A percentile compares a stretch with the other conserved stretches of the same genome.
These are phyloP conservation scores for Chaetomium tenue DNA, from an alignment of 495 filamentous ascomycete species.

Conservation along the genomic window DNA sequence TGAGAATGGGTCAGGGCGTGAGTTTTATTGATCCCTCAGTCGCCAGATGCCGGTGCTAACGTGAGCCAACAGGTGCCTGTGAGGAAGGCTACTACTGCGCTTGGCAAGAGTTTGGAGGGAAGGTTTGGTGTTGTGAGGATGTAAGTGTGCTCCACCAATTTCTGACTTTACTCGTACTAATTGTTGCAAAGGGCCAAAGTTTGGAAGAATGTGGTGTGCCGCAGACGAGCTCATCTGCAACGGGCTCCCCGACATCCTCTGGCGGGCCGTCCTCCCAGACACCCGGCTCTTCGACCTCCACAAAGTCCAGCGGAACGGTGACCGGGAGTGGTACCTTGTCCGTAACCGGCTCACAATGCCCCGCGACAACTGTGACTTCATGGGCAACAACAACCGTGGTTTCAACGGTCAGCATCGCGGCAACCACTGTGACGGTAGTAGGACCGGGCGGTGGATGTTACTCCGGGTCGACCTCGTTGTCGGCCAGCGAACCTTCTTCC, in stretches of 20 bases:
- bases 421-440: constrained; percentile 15
- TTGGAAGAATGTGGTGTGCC: constrained; percentile 31
- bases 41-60: neutral
- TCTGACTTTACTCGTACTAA: neutral
- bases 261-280: neutral
- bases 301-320: neutral
- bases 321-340: neutral
- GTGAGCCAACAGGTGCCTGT: constrained; percentile 26
- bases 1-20: constrained; percentile 34
- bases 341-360: constrained; percentile 11
- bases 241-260: neutral
- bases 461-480: neutral
- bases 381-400: constrained; percentile 21
- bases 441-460: neutral
- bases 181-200: constrained; percentile 26
- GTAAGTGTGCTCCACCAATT: constrained; percentile 18
- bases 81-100: constrained; percentile 35
- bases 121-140: constrained; percentile 35
- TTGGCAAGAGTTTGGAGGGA: constrained; percentile 29
- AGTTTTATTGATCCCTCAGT: neutral
- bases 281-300: neutral
- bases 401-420: constrained; percentile 16
- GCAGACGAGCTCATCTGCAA: neutral
- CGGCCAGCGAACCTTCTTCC: neutral
- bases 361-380: constrained; percentile 14